Conservation (phyloP, 2,329 filamentous ascomycete species). For the Camillea tinctor region DNA sequence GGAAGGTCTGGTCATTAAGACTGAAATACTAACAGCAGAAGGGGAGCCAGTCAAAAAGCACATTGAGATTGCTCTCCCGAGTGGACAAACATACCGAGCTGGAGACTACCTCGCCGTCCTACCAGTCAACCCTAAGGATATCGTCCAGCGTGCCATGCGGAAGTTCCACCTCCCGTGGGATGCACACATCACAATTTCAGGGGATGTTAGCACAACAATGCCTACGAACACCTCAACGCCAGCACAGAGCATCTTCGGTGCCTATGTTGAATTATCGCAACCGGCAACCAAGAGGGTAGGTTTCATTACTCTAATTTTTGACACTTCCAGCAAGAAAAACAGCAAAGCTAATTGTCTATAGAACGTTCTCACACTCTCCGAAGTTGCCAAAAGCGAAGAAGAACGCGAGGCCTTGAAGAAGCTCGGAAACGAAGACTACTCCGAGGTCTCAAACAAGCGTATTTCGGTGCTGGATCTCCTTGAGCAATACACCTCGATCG, state of each 20-base stretch:
- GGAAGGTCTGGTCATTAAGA: conserved; percentile 57
- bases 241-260: conserved; percentile 62
- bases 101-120: conserved; percentile 77
- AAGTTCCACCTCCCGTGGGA: conserved; percentile 70
- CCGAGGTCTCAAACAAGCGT: conserved; percentile 51
- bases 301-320: not conserved
- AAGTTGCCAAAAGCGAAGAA: conserved; percentile 24
- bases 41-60: conserved; percentile 59
- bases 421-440: conserved; percentile 48
- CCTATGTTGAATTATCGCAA: conserved; percentile 71
- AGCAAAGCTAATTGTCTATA: conserved; percentile 25
- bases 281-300: conserved; percentile 67
- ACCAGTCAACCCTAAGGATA: conserved; percentile 65
- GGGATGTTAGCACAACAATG: conserved; percentile 50
- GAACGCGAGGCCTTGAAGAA: conserved; percentile 41
- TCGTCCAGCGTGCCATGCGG: conserved; percentile 61
- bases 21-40: conserved; percentile 49
- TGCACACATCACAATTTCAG: conserved; percentile 59
- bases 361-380: conserved; percentile 37
- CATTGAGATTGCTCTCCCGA: conserved; percentile 67
- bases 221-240: conserved; percentile 58
- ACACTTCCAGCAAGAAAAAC: not conserved
- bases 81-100: conserved; percentile 62
- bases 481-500: conserved; percentile 58
- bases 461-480: conserved; percentile 68